Conservation (phyloP, 192 early-diverging fungal genomes). For the Backusella mclennaniae region DNA sequence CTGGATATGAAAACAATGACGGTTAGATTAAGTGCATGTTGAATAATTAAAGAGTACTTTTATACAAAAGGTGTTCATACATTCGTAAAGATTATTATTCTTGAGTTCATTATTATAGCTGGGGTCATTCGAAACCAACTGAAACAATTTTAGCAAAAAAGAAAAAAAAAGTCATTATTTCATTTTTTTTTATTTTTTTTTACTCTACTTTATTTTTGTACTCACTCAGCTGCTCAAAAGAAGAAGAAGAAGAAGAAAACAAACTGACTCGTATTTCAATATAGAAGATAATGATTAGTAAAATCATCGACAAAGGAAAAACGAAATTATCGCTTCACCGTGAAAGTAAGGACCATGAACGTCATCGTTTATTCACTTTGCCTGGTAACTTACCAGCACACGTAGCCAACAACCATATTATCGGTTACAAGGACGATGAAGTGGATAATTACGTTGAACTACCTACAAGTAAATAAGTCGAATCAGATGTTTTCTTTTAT, state of each 20-base stretch:
- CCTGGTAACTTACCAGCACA: neutral
- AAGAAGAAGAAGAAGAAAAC: neutral
- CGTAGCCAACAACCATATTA: neutral
- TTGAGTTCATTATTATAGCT: neutral
- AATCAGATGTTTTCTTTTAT: neutral
- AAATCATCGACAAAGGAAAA: constrained; percentile 22
- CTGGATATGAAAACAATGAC: neutral
- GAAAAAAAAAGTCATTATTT: neutral
- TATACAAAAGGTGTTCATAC: neutral
- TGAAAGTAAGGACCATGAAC: neutral
- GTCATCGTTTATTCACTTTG: neutral
- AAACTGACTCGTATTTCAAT: neutral
- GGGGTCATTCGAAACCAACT: constrained; percentile 8
- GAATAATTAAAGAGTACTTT: neutral
- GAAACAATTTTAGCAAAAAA: neutral
- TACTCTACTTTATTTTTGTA: too few species aligned
- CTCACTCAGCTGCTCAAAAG: neutral
- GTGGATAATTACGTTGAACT: neutral
- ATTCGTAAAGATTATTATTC: neutral
- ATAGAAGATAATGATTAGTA: constrained; percentile 11
- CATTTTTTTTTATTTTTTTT: neutral
- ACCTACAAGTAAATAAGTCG: neutral
- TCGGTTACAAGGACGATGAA: neutral
- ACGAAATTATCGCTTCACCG: neutral
- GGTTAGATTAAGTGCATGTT: neutral